Evolutionary conservation across 805 yeast genomes (phyloP), one percentile per base, ranked within the genome.

Genomic region (Ogataea polymorpha): DNA sequence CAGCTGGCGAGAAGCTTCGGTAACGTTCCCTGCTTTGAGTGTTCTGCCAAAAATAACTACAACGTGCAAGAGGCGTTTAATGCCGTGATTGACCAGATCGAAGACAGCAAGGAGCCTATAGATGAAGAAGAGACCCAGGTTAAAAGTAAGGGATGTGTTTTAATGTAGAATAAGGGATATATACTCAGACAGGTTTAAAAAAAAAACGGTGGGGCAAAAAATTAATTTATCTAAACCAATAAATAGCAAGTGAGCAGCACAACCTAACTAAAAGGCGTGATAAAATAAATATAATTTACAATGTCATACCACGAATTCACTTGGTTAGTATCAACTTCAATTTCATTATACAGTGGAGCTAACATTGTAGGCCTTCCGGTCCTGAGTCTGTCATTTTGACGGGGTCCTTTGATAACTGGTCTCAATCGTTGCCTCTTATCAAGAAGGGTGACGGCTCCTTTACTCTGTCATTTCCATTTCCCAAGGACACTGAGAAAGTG

Each of bases 321-420:
- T 13, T 58, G 60, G 62, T 56, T 49, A 33, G 61, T 53, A 14
- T 11, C 27, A 7, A 6, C 5, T 9, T 6, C n/a, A 2, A n/a
- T 13, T 5, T 20, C 21, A 7, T 4, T 17, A 9, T 6, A 10
- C 18, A 23, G 18, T 17, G 6, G 13, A 3, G 18, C 37, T 34
- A 30, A 36, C 32, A 17, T 39, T 6, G 23, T 30, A 62, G 67
- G 66, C 65, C 65, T 11, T 38, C 63, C 10, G 67, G 66, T 26
- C 65, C 71, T 6, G 18, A 37, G 12, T 46, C 53, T 24, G 82
- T 79, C 39, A 63, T 77, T 44, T 79, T 79, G 47, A 78, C 84
- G 24, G 85, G 85, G 35, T 65, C 75, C 28, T 77, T 77, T 56
- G 82, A 76, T 55, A 60, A 75, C 51, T 79, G 85, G 85, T 49